Base-by-base conservation (phyloP, 345 rosid species). In the Acer saccharum region DNA sequence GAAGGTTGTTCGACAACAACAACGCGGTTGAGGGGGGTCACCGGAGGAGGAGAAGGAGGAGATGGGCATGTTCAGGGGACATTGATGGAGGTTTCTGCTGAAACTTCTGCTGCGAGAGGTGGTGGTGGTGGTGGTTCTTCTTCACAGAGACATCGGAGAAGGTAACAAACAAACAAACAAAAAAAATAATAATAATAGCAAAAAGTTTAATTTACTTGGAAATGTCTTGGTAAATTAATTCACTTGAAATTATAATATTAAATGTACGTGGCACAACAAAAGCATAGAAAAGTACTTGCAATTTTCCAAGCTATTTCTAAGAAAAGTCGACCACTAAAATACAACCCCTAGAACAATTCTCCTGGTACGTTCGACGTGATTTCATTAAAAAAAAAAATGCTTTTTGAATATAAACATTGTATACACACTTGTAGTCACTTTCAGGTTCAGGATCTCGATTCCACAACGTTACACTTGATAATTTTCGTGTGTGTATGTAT, bases 61-160 rank as follows among this genome's bases (percentile, higher is more conserved):
- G 83, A 6, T 2, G 68, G 35, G 43, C 80, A 52, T 71, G 79
- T 66, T 64, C 35, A 35, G 54, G 68, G 32, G 17, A 21, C 77
- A 6, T 1, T 60, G 23, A 9, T 20, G 64, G 64, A 60, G 64
- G 64, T 60, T 60, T 60, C 27, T 20, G 27, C 25, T 18, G 64
- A 20, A 4, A n/a, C 64, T n/a, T 18, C 25, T 18, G 64, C 6
- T 20, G 64, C 13, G 27, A 21, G 27, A 7, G 27, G 64, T 20
- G 64, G 83, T 55, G 60, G 68, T 35, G 66, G 57, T 16, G 81
- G 65, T n/a, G 61, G 76, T 43, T 77, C 87, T 0, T 81, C 89
- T 39, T 77, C 73, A 61, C 88, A 77, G 62, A 87, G 88, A 77
- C 81, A 74, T 12, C 81, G 89, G 25, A 80, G 78, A 82, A 82